Percentiles rank a stretch among this genome's conserved stretches.
Evolutionary conservation across 768 basidiomycete species (phyloP).

Genomic region (Trametes sanguinea): DNA sequence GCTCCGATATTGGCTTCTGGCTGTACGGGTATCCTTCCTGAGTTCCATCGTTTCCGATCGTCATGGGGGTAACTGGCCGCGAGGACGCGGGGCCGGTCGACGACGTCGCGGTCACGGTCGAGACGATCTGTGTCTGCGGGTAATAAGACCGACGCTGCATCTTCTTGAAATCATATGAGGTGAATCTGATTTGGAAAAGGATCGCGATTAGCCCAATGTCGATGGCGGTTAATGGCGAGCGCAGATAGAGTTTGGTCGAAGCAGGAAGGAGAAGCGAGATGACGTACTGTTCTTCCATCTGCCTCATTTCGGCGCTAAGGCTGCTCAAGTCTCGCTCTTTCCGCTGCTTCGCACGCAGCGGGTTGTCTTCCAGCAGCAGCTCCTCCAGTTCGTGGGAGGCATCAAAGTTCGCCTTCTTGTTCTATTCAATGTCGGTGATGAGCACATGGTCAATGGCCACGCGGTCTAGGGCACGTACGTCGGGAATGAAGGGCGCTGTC

Average conservation of each 20-base stretch:
- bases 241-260: slow-evolving; percentile 1
- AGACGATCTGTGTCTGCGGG: slow-evolving; percentile 68
- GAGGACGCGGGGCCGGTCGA: slow-evolving; percentile 73
- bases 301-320: slow-evolving; percentile 87
- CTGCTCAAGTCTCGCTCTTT: slow-evolving; percentile 84
- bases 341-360: slow-evolving; percentile 90
- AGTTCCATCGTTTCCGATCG: slow-evolving; percentile 25
- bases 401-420: slow-evolving; percentile 99
- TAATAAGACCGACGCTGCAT: slow-evolving; percentile 92
- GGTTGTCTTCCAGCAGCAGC: slow-evolving; percentile 93
- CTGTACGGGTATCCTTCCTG: slow-evolving; percentile 28
- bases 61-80: slow-evolving; percentile 68
- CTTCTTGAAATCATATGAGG: slow-evolving; percentile 88
- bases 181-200: slow-evolving; percentile 58
- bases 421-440: slow-evolving; percentile 47
- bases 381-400: slow-evolving; percentile 98
- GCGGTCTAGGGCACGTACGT: slow-evolving; percentile 49
- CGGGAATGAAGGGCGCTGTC: slow-evolving; percentile 85
- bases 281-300: slow-evolving; percentile 96
- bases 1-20: slow-evolving; percentile 24
- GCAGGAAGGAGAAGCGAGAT: slow-evolving; percentile 15
- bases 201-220: neutral
- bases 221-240: neutral
- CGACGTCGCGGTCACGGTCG: slow-evolving; percentile 71
- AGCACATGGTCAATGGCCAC: slow-evolving; percentile 9